Conservation (phyloP, 352 stramenopile species). For the Stramenopiles sp. region DNA sequence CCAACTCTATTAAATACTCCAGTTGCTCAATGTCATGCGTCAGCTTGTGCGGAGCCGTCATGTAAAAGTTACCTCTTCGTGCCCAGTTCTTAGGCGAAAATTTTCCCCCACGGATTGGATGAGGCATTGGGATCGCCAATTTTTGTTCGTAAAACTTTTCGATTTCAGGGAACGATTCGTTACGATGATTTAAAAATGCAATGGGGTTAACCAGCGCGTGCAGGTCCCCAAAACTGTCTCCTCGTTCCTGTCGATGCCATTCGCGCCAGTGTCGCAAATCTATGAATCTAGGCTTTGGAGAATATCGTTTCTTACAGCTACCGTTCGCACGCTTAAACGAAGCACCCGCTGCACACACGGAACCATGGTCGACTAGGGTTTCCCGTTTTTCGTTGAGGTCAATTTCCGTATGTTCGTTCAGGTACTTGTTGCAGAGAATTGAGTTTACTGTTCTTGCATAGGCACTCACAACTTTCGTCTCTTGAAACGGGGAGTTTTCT, state of each 20-base stretch:
- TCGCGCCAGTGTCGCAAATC: background rate
- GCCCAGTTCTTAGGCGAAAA: constrained; percentile 14
- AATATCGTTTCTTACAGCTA: too few relatives aligned
- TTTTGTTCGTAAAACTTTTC: background rate
- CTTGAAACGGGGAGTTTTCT: background rate
- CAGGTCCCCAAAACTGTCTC: constrained; percentile 2
- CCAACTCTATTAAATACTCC: background rate
- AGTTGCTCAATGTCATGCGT: constrained; percentile 25
- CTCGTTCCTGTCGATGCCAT: background rate
- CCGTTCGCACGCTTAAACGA: background rate
- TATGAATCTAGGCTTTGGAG: too few relatives aligned
- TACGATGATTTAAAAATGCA: background rate
- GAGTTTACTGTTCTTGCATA: background rate
- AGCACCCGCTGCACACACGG: background rate
- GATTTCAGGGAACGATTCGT: background rate
- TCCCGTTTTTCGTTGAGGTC: background rate
- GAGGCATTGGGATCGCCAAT: background rate
- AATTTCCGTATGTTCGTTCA: background rate
- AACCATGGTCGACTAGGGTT: background rate
- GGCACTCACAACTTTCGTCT: background rate
- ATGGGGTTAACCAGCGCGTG: too few relatives aligned
- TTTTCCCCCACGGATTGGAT: background rate
- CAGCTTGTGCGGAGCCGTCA: constrained; percentile 26
- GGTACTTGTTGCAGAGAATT: background rate
- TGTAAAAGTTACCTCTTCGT: constrained; percentile 24